Evolutionary conservation across 78 protist genomes (phyloP).

Genomic region (Dictyostelium purpureum): DNA sequence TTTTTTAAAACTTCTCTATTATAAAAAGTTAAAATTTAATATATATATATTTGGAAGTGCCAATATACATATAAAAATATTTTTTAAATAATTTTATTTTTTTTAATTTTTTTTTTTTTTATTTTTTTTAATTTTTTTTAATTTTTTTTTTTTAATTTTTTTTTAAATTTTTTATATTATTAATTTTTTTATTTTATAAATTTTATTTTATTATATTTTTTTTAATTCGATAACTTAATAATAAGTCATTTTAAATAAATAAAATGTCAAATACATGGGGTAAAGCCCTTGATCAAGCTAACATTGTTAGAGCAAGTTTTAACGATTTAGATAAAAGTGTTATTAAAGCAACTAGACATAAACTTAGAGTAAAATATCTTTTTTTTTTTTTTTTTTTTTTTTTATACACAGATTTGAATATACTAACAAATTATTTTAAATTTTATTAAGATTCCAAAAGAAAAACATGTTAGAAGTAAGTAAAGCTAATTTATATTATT

Average conservation of each 20-base stretch:
- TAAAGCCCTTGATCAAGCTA: slow-evolving; percentile 69
- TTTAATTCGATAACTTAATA: too few relatives aligned
- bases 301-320: slow-evolving; percentile 68
- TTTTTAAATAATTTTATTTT: too few relatives aligned
- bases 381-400: not conserved
- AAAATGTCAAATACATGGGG: slow-evolving; percentile 79
- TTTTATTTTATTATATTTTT: too few relatives aligned
- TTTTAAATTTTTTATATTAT: not conserved
- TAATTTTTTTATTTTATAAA: not conserved
- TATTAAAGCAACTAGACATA: slow-evolving; percentile 80
- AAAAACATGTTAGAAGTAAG: slow-evolving; percentile 79
- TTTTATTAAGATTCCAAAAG: slow-evolving; percentile 61
- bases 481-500: not conserved
- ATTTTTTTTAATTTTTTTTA: not conserved
- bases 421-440: not conserved
- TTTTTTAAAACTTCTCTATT: too few relatives aligned
- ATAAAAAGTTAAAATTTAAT: too few relatives aligned
- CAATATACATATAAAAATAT: too few relatives aligned
- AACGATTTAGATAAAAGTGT: slow-evolving; percentile 48
- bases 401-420: too few relatives aligned
- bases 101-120: not conserved
- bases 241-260: not conserved
- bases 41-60: too few relatives aligned
- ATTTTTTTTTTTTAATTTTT: not conserved
- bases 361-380: slow-evolving; percentile 33